Evolutionary conservation across 116 monocot species (phyloP), one percentile per base, ranked within the genome.

Genomic region (Dioscorea cayenensis): DNA sequence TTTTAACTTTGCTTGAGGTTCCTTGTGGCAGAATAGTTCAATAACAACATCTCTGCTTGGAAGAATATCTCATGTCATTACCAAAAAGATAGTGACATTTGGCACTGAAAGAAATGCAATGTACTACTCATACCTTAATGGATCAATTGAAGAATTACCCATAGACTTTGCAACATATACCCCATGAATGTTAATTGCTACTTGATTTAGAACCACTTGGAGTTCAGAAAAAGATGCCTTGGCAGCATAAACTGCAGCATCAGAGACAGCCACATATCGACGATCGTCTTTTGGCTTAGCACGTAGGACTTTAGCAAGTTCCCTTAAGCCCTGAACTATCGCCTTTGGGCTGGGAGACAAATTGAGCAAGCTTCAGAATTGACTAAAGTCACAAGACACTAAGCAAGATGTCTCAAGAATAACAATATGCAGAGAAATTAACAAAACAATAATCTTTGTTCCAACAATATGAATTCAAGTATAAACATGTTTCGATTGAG

Each of bases 131-230:
- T 20, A 92, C 92, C 90, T 90, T 21, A 90, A 74, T 49, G 85
- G 79, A 72, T 87, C 72, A 67, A 80, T 55, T 59, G 64, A 76
- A 67, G 77, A 65, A 63, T 81, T 66, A 21, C 74, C 70, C 2
- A 69, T 18, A 66, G 83, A 69, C 68, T 78, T 88, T 59, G 82
- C 63, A 19, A 95, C 86, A 73, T 81, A 91, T 14, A 88, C 81
- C 73, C 84, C 88, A 70, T 86, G 81, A 66, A 95, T 73, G 48
- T 79, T 68, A 65, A 81, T 73, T 52, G 91, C 78, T 76, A 91
- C 70, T 73, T 77, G 55, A 28, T 60, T 66, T 65, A 95, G 35
- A 51, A 83, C 66, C 37, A 67, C 62, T 19, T 82, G 66, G 14
- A 94, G 81, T 43, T 84, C 84, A 36, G 67, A 16, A 50, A 21